Conservation (phyloP, 2,329 filamentous ascomycete genomes). For the Nothophoma quercina region DNA sequence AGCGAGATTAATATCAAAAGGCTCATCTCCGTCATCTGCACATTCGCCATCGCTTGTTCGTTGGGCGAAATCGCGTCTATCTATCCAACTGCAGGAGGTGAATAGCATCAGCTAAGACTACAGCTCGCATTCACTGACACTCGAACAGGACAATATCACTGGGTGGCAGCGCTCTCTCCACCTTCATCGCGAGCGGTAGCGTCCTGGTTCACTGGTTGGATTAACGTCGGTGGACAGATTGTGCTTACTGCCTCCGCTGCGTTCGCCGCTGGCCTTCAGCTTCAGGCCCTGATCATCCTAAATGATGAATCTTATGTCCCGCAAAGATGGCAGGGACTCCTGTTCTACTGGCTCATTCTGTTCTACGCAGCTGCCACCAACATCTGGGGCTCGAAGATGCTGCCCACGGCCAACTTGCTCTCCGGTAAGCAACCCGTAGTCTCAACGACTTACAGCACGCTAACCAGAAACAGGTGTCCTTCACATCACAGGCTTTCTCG, state of each 20-base stretch:
- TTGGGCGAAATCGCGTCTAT: conserved; percentile 75
- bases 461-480: conserved; percentile 24
- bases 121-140: not conserved
- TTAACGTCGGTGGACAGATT: conserved; percentile 57
- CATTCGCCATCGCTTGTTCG: conserved; percentile 72
- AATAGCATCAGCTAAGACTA: conserved; percentile 48
- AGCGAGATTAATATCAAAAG: conserved; percentile 30
- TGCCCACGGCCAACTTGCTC: conserved; percentile 50
- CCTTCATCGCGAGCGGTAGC: conserved; percentile 44
- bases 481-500: conserved; percentile 27
- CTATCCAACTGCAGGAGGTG: conserved; percentile 72
- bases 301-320: conserved; percentile 54
- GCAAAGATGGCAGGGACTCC: conserved; percentile 55
- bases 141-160: conserved; percentile 55
- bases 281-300: conserved; percentile 55
- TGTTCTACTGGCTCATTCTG: conserved; percentile 58
- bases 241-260: conserved; percentile 58
- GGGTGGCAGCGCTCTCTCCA: conserved; percentile 53
- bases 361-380: conserved; percentile 52
- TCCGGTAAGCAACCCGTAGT: conserved; percentile 13
- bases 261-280: conserved; percentile 56
- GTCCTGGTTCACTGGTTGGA: conserved; percentile 53
- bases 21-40: conserved; percentile 56
- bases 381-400: conserved; percentile 51
- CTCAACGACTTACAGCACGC: not conserved